Conservation (phyloP, 768 basidiomycete species). For the Lentinula detonsa region DNA sequence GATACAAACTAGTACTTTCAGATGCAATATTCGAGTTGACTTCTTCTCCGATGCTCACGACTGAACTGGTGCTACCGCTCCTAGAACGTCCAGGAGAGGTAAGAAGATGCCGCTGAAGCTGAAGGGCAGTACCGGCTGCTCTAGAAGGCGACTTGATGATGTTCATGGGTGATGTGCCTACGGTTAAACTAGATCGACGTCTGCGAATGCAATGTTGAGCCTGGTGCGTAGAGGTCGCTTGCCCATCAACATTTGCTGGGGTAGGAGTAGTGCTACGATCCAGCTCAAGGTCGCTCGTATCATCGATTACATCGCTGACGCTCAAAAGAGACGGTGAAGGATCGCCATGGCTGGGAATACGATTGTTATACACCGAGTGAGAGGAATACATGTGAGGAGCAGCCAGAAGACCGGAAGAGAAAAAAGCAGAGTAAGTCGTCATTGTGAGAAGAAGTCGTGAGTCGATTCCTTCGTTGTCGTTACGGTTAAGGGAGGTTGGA, state of each 20-base stretch:
- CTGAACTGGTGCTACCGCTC: conserved; percentile 35
- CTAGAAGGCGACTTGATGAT: conserved; percentile 53
- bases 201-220: conserved; percentile 43
- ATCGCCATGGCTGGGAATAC: conserved; percentile 17
- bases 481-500: not conserved
- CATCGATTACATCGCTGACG: conserved; percentile 14
- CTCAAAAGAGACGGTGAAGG: conserved; percentile 20
- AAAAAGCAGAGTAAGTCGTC: conserved; percentile 57
- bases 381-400: conserved; percentile 23
- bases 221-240: conserved; percentile 23
- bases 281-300: conserved; percentile 29
- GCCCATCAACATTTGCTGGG: conserved; percentile 16
- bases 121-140: conserved; percentile 43
- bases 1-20: conserved; percentile 36
- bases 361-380: conserved; percentile 11
- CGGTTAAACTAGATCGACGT: conserved; percentile 58
- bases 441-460: conserved; percentile 18
- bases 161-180: conserved; percentile 47
- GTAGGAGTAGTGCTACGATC: conserved; percentile 31
- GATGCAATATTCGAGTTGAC: conserved; percentile 20
- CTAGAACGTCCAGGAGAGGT: conserved; percentile 33
- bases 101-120: conserved; percentile 39
- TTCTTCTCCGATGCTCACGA: conserved; percentile 7
- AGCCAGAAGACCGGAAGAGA: conserved; percentile 66
- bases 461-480: not conserved